Evolutionary conservation across 129 eudicot species (phyloP).

Genomic region (Arctium minus): DNA sequence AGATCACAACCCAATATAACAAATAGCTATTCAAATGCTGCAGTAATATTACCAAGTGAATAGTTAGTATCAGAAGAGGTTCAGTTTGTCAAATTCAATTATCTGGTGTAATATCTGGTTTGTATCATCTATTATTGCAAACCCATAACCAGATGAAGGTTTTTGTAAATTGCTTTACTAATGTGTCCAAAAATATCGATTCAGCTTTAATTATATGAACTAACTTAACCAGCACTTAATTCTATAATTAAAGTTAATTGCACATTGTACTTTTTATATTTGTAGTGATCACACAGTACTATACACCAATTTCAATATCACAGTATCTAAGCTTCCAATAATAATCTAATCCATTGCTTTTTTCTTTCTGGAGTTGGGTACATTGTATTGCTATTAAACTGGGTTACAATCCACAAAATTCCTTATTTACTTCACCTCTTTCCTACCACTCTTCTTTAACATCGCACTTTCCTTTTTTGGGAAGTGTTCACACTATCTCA

Average conservation of each 20-base stretch:
- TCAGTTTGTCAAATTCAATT: background rate
- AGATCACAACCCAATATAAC: background rate
- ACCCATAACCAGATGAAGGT: background rate
- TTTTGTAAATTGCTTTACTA: background rate
- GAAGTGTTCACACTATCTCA: background rate
- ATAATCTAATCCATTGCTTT: constrained; percentile 5
- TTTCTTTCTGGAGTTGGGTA: background rate
- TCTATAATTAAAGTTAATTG: background rate
- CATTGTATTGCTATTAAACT: background rate
- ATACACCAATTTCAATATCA: background rate
- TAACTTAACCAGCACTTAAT: constrained; percentile 1
- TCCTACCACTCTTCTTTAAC: background rate
- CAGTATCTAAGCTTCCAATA: constrained; percentile 1
- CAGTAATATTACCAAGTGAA: background rate
- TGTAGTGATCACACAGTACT: background rate
- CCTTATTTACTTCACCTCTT: background rate
- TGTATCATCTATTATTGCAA: background rate
- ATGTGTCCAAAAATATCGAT: background rate
- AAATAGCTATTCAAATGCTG: background rate
- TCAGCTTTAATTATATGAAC: background rate
- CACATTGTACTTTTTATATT: background rate
- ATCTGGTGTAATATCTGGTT: background rate
- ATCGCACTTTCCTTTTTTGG: background rate
- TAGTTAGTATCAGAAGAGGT: background rate
- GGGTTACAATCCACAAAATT: background rate